phyloP scores from a whole-genome alignment of 805 yeast species.

The Nakazawaea molendinolei region DNA sequence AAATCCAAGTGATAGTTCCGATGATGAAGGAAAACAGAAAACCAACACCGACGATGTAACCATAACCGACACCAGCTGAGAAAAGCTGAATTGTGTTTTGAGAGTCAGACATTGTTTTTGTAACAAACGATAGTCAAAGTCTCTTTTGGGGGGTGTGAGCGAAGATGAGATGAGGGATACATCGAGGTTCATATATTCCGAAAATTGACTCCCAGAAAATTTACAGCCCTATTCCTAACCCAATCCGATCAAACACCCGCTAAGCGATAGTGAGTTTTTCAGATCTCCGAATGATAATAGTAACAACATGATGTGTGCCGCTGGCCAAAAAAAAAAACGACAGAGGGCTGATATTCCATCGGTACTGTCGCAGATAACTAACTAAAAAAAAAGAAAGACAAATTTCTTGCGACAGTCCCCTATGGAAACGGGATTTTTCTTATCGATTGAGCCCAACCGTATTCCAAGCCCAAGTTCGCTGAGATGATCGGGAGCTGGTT shows the following conservation, averaged over 20 bases:
- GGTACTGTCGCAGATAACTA: not conserved
- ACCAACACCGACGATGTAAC: constrained; percentile 39
- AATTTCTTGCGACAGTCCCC: constrained; percentile 3
- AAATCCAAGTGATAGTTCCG: constrained; percentile 26
- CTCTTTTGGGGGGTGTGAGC: too few relatives aligned
- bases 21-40: constrained; percentile 35
- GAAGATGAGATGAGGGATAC: too few relatives aligned
- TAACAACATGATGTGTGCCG: too few relatives aligned
- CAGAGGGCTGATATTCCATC: not conserved
- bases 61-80: constrained; percentile 27
- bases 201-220: too few relatives aligned
- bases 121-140: not conserved
- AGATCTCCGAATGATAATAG: too few relatives aligned
- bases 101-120: not conserved
- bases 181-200: too few relatives aligned
- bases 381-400: not conserved
- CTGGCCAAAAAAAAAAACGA: too few relatives aligned
- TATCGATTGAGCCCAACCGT: not conserved
- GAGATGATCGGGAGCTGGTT: too few relatives aligned
- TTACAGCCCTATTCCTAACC: too few relatives aligned
- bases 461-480: too few relatives aligned
- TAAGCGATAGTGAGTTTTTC: too few relatives aligned
- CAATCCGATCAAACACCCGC: too few relatives aligned
- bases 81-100: constrained; percentile 11
- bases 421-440: constrained; percentile 3